These are phyloP conservation scores for Aspergillus fijiensis DNA, from an alignment of 2,329 filamentous ascomycete genomes.

Conservation along the genomic window DNA sequence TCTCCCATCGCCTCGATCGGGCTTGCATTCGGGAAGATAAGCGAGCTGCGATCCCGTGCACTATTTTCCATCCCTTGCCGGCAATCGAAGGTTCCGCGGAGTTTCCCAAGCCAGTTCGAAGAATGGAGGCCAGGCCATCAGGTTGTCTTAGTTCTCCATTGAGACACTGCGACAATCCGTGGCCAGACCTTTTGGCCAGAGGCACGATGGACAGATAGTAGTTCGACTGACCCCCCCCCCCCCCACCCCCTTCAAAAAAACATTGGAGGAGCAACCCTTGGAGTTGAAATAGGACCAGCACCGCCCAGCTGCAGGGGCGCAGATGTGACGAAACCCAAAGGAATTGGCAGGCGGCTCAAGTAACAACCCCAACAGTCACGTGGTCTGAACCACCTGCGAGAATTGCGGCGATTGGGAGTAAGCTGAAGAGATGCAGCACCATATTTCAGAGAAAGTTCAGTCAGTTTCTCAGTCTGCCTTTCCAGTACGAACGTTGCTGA, in stretches of 20 bases:
- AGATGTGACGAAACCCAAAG: not conserved
- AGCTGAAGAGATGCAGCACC: not conserved
- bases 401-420: not conserved
- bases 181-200: not conserved
- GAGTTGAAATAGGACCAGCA: not conserved
- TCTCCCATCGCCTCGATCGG: not conserved
- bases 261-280: not conserved
- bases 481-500: constrained; percentile 1
- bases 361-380: constrained; percentile 4
- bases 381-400: not conserved
- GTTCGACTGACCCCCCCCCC: too few relatives aligned
- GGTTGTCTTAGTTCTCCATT: not conserved
- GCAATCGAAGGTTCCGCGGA: not conserved
- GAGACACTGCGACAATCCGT: not conserved
- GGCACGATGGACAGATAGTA: not conserved
- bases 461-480: not conserved
- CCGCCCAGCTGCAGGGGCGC: not conserved
- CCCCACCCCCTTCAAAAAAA: not conserved
- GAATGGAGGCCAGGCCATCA: not conserved
- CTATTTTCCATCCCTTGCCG: not conserved
- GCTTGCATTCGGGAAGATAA: not conserved
- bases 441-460: not conserved
- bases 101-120: not conserved
- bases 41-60: not conserved
- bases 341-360: not conserved